Percentiles rank a stretch among this genome's conserved stretches.
Evolutionary conservation across 2,329 filamentous ascomycete species (phyloP).

Genomic region (Exserohilum rostratum): DNA sequence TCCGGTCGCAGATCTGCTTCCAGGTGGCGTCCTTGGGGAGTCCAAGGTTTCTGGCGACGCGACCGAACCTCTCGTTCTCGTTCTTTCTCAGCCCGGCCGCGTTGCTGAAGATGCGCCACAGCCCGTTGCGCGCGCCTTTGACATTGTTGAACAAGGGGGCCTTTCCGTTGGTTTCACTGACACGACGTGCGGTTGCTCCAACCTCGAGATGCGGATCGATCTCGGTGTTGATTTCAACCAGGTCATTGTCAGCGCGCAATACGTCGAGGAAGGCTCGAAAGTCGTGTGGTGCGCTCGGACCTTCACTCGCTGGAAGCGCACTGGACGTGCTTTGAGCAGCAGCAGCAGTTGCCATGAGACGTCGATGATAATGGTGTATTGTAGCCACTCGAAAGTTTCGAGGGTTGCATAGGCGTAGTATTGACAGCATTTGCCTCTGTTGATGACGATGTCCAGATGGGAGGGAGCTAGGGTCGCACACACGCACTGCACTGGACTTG

Average conservation of each 20-base stretch:
- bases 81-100: not conserved
- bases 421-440: not conserved
- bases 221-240: not conserved
- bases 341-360: not conserved
- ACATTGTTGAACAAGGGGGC: not conserved
- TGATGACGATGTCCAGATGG: not conserved
- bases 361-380: not conserved
- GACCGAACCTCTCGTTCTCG: not conserved
- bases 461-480: not conserved
- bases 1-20: not conserved
- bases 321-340: not conserved
- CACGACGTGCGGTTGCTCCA: not conserved
- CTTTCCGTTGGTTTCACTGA: not conserved
- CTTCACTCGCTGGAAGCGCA: not conserved
- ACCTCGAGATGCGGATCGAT: not conserved
- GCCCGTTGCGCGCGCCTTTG: not conserved
- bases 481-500: not conserved
- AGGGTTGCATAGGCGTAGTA: not conserved
- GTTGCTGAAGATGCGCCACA: slow-evolving; percentile 1
- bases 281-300: not conserved
- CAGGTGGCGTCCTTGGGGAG: not conserved
- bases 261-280: not conserved
- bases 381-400: not conserved
- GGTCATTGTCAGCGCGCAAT: not conserved
- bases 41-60: not conserved